phyloP scores from a whole-genome alignment of 1,284 basidiomycete genomes.

The Cutaneotrichosporon cavernicola region DNA sequence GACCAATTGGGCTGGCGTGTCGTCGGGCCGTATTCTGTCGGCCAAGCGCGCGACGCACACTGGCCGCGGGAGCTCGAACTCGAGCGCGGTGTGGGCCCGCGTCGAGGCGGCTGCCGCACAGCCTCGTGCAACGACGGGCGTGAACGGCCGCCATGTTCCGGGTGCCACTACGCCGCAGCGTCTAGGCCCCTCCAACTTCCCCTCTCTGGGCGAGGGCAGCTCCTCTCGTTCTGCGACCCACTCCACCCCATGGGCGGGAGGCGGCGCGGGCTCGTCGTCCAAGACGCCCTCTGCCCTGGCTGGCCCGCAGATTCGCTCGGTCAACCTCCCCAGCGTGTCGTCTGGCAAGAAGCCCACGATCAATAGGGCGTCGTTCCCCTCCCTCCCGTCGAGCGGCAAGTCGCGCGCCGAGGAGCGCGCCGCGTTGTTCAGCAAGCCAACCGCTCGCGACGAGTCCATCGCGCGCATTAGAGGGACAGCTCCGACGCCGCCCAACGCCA shows the following conservation, averaged over 20 bases:
- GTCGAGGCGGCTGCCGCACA: conserved; percentile 77
- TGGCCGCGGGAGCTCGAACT: conserved; percentile 57
- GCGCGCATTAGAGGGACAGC: conserved; percentile 65
- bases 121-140: conserved; percentile 55
- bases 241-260: conserved; percentile 49
- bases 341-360: conserved; percentile 21
- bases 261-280: conserved; percentile 41
- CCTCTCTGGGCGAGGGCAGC: conserved; percentile 33
- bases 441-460: conserved; percentile 65
- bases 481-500: conserved; percentile 51
- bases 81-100: conserved; percentile 74
- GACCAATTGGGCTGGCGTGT: conserved; percentile 70
- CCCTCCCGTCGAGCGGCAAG: conserved; percentile 59
- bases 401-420: conserved; percentile 42
- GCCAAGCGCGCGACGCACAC: conserved; percentile 72
- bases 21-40: conserved; percentile 75
- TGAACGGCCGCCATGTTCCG: conserved; percentile 42
- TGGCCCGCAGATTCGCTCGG: conserved; percentile 40
- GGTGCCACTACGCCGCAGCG: conserved; percentile 28
- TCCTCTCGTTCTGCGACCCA: conserved; percentile 26
- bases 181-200: conserved; percentile 34
- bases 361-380: conserved; percentile 64
- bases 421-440: conserved; percentile 56
- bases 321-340: conserved; percentile 38
- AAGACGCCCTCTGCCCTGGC: conserved; percentile 36